Percentiles rank a stretch among this genome's conserved stretches.
Evolutionary conservation across 495 filamentous ascomycete species (phyloP).

Genomic region (Gamarada debralockiae): DNA sequence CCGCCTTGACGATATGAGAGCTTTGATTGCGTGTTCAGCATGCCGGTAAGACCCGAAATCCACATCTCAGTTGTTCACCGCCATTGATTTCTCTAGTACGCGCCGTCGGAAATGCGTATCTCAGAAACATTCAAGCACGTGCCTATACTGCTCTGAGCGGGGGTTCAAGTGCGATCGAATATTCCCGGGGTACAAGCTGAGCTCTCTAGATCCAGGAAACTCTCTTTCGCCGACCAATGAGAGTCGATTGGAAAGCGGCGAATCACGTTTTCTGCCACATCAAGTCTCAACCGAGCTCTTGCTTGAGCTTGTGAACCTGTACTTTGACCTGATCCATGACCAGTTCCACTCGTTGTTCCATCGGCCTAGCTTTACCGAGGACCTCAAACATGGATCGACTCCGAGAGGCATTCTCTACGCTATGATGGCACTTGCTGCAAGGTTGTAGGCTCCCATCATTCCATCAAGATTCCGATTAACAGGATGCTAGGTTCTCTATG

Average conservation of each 20-base stretch:
- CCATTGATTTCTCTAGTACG: conserved; percentile 6
- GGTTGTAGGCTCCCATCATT: conserved; percentile 1
- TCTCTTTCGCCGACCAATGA: no score
- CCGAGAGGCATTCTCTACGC: conserved; percentile 27
- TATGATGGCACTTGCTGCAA: conserved; percentile 31
- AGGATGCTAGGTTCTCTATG: conserved; percentile 22
- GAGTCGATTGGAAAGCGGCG: no score
- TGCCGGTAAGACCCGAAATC: conserved; percentile 17
- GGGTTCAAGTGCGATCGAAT: conserved; percentile 7
- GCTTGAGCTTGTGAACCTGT: conserved; percentile 30
- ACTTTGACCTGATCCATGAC: conserved; percentile 39
- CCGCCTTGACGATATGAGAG: conserved; percentile 9
- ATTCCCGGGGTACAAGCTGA: no score
- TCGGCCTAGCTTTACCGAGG: conserved; percentile 28
- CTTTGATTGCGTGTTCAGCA: conserved; percentile 13
- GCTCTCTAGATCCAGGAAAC: no score
- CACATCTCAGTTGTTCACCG: no score
- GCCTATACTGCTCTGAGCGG: conserved; percentile 6
- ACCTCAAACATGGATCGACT: conserved; percentile 16
- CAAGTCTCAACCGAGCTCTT: conserved; percentile 23
- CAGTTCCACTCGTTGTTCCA: conserved; percentile 39
- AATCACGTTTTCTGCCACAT: no score
- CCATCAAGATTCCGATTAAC: not conserved
- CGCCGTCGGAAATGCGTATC: conserved; percentile 16
- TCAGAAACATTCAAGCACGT: conserved; percentile 2